phyloP scores from a whole-genome alignment of 2,329 filamentous ascomycete genomes.

The Neofusicoccum parvum region DNA sequence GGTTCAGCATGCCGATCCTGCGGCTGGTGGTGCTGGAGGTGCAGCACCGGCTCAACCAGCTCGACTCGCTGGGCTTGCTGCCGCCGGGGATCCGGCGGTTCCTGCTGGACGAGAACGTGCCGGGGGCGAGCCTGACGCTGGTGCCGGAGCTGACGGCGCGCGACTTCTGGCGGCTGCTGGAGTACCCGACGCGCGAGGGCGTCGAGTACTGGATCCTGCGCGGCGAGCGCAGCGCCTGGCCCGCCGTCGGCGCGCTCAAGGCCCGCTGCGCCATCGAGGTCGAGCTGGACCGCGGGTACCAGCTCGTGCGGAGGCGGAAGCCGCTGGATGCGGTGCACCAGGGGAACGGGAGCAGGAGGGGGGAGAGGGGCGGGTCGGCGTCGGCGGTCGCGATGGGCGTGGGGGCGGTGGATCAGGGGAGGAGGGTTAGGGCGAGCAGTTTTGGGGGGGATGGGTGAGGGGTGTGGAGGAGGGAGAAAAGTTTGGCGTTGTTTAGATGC shows the following conservation, averaged over 20 bases:
- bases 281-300: constrained; percentile 83
- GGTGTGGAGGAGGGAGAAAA: too few relatives aligned
- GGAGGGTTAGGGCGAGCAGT: constrained; percentile 17
- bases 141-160: constrained; percentile 74
- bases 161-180: constrained; percentile 79
- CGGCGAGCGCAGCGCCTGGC: constrained; percentile 90
- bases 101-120: constrained; percentile 79
- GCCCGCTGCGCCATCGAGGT: constrained; percentile 84
- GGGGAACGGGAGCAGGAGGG: neutral
- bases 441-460: constrained; percentile 19
- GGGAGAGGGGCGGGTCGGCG: neutral
- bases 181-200: constrained; percentile 74
- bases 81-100: constrained; percentile 72
- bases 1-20: constrained; percentile 59
- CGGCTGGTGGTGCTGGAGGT: constrained; percentile 75
- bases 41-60: constrained; percentile 76
- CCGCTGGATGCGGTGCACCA: constrained; percentile 43
- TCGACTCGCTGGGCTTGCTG: constrained; percentile 75
- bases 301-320: constrained; percentile 66
- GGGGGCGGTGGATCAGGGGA: neutral
- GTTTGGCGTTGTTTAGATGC: too few relatives aligned
- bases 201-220: constrained; percentile 83
- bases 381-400: neutral
- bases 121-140: constrained; percentile 75
- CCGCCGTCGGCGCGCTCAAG: constrained; percentile 77